Evolutionary conservation across 352 stramenopile species (phyloP), one percentile per base, ranked within the genome.

Genomic region (Peronospora destructor): DNA sequence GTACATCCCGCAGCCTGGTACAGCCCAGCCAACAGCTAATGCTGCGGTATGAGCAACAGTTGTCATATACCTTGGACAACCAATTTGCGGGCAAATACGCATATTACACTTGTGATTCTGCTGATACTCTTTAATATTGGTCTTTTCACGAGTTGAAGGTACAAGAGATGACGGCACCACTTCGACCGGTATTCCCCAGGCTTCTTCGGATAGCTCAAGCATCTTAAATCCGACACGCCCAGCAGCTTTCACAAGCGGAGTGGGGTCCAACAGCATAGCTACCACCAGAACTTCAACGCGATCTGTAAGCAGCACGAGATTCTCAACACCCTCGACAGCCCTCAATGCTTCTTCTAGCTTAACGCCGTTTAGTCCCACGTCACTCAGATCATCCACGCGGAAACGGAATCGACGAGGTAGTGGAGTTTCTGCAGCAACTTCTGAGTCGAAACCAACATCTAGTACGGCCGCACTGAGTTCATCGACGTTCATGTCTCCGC

Each of bases 1-100:
- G 0, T 69, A 66, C 82, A 93, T 93, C 3, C 72, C 82, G 39
- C 82, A 93, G 0, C 82, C 82, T 35, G 82, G 76, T 4, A 93
- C 76, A 5, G 71, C 60, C 82, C 82, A 93, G 2, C 82, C 82
- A 26, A 91, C 62, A 25, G 82, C 82, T 4, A 91, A 54, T 4
- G 82, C 82, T 6, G 82, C 82, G 2, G 79, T 85, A 45, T 93
- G 82, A 5, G 82, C 82, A 37, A 93, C 64, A 1, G 74, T 88
- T 1, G 67, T 80, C 54, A 77, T 81, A 54, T 93, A 93, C 45
- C 84, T 76, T 30, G 68, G 58, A 53, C 82, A 93, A 23, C 66
- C 73, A 56, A 77, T 87, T 19, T 76, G 73, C 12, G 73, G 63
- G 40, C 79, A 93, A 13, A 72, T 57, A 11, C 54, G 59, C 47